Base-by-base conservation (phyloP, 1,284 basidiomycete species). In the Stereum hirsutum region DNA sequence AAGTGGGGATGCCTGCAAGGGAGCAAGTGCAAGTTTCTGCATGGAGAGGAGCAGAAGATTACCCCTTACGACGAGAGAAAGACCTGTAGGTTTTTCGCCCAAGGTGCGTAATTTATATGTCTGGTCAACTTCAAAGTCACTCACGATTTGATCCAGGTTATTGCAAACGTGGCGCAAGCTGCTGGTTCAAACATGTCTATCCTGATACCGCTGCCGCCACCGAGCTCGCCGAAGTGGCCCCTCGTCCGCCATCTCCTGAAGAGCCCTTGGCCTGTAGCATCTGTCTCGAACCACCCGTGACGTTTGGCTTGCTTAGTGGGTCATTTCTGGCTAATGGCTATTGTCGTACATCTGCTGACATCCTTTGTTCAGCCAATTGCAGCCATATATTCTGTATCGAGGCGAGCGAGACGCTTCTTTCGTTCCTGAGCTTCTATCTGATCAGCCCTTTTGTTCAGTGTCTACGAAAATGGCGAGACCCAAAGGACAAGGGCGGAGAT, bases 381-480 rank as follows among this genome's bases (percentile, higher is more conserved):
- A 79, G 71, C 47, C 84, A 88, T 58, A 64, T 84, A 36, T 88
- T 85, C 58, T 88, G 85, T 57, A 64, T 81, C 28, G 57, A 71
- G 47, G 82, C 84, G 53, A 37, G 63, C 58, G 24, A 20, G 39
- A 41, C 35, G 14, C 24, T 32, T 25, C 31, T 12, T 14, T 36
- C 47, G 23, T 35, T 35, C 34, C 35, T 47, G 32, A 43, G 34
- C 24, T 27, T 28, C 28, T 14, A 32, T 19, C 10, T 14, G 26
- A 19, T 27, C 33, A 40, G 39, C 28, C 50, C 45, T 45, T 25
- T 31, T 24, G 15, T 41, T 12, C 50, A 85, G 81, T 88, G 84
- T 54, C 80, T 88, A 48, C 76, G 75, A 32, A 72, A 74, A 52
- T 88, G 84, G 84, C 74, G 84, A 26, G 71, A 75, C 48, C 69